Base-by-base conservation (phyloP, 768 basidiomycete genomes). In the Leccinum longicurvipes region DNA sequence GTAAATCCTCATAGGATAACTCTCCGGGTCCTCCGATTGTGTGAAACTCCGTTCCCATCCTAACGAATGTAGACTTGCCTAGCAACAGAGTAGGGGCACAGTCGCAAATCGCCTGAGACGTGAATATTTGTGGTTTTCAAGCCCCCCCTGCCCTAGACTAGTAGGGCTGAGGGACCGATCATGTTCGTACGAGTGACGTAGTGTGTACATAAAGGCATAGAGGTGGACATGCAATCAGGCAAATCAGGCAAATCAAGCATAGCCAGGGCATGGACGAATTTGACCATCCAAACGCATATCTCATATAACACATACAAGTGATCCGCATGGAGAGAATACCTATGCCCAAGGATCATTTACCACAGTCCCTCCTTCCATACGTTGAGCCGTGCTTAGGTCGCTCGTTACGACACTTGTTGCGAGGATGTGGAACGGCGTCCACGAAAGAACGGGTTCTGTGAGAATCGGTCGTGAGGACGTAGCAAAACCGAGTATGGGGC, bases 371-470 rank as follows among this genome's bases (percentile, higher is more conserved):
- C 82, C 84, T 86, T 72, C 77, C 79, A 84, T 76, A 77, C 82
- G 74, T 77, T 72, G 71, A 83, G 78, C 84, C 84, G 78, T 81
- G 74, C 85, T 84, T 84, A 79, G 84, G 78, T 74, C 79, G 79
- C 79, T 82, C 83, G 84, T 80, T 84, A 82, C 83, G 77, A 82
- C 81, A 83, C 79, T 82, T 86, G 74, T 84, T 86, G 83, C 57
- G 74, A 78, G 82, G 84, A 77, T 81, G 84, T 67, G 67, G 76
- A 83, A 79, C 68, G 77, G 76, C 74, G 79, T 86, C 85, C 69
- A 67, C 75, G 72, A 63, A 63, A 72, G 66, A 64, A 66, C 57
- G 54, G 57, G 58, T 61, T 65, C 73, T 62, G 49, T 56, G 46
- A 11, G 48, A n/a, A 55, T 46, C 49, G 59, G 31, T 21, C 24